Conservation (phyloP, 768 basidiomycete genomes). For the Sporobolomyces pararoseus region DNA sequence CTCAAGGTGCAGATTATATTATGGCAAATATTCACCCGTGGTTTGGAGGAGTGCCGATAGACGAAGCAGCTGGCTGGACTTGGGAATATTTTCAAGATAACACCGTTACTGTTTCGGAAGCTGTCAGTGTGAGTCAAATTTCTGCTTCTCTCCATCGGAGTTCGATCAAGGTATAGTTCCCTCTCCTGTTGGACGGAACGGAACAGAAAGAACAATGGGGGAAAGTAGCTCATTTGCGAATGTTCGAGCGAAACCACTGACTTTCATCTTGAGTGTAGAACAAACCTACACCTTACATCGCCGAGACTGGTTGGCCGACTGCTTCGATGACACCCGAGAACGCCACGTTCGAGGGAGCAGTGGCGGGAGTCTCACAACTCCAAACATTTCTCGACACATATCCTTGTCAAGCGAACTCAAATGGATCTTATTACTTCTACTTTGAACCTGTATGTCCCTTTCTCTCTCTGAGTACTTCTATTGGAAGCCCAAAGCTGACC, state of each 20-base stretch:
- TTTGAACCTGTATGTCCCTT: constrained; percentile 55
- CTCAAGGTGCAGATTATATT: constrained; percentile 63
- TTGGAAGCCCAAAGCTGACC: not conserved
- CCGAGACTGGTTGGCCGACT: constrained; percentile 68
- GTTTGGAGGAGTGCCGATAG: constrained; percentile 72
- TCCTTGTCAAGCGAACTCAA: constrained; percentile 77
- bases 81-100: constrained; percentile 66
- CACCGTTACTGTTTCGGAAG: constrained; percentile 52
- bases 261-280: too few species aligned
- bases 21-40: constrained; percentile 58
- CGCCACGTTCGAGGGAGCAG: constrained; percentile 29
- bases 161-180: not conserved
- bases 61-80: constrained; percentile 75
- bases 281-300: constrained; percentile 78
- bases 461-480: not conserved
- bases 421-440: constrained; percentile 51
- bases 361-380: constrained; percentile 32
- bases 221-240: too few species aligned
- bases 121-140: constrained; percentile 48
- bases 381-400: constrained; percentile 80
- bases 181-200: too few species aligned
- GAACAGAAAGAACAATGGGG: too few species aligned
- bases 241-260: too few species aligned
- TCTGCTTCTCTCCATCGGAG: not conserved
- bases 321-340: constrained; percentile 44